These are phyloP conservation scores for Cryptosporidium canis DNA, from an alignment of 169 alveolate genomes.

Conservation along the genomic window DNA sequence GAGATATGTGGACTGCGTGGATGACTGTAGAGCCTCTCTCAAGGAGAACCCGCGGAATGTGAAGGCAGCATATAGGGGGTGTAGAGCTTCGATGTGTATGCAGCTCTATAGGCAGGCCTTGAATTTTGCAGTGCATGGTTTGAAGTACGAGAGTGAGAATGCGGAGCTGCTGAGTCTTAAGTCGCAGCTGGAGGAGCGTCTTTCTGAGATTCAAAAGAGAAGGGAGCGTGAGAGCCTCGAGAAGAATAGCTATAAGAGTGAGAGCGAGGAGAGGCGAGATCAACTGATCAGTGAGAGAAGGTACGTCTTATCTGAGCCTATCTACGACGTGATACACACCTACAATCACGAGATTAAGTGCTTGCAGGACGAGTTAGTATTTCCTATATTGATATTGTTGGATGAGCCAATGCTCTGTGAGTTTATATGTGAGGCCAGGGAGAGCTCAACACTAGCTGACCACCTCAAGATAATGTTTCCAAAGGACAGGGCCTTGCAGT, in stretches of 20 bases:
- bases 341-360: constrained; percentile 46
- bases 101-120: constrained; percentile 45
- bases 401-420: constrained; percentile 70
- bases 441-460: constrained; percentile 18
- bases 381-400: constrained; percentile 43
- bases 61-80: constrained; percentile 73
- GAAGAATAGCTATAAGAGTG: background rate
- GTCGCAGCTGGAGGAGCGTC: background rate
- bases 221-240: background rate
- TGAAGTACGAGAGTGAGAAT: constrained; percentile 18
- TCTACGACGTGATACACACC: constrained; percentile 58
- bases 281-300: constrained; percentile 2
- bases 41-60: constrained; percentile 65
- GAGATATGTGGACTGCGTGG: constrained; percentile 70
- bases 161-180: constrained; percentile 16
- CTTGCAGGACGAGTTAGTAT: background rate
- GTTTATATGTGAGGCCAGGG: constrained; percentile 60
- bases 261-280: background rate
- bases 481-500: constrained; percentile 17
- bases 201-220: constrained; percentile 21
- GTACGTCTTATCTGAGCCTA: constrained; percentile 24
- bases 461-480: constrained; percentile 69
- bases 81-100: constrained; percentile 60
- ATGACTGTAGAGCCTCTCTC: constrained; percentile 72
- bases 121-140: constrained; percentile 48